Base-by-base conservation (phyloP, 352 stramenopile species). In the Phytophthora sp. region DNA sequence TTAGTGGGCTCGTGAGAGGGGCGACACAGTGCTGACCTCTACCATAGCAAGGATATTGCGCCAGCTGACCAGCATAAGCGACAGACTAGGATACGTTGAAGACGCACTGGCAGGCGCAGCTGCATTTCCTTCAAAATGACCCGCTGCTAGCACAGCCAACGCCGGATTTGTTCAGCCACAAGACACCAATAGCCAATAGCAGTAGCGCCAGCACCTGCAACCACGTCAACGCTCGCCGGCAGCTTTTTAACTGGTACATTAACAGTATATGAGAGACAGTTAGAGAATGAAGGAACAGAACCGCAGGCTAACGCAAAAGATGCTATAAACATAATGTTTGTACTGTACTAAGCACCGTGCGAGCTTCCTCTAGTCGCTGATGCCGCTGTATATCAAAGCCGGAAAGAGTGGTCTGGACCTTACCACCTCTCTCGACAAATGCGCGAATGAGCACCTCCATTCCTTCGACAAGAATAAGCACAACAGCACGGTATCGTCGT, bases 41-140 rank as follows among this genome's bases (percentile, higher is more conserved):
- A 59, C 46, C 32, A 6, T 66, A n/a, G 20, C 45, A 31, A 54
- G 37, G 17, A 66, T 59, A 4, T 39, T 46, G 9, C 43, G 26
- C 4, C 28, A 60, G 52, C 37, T 52, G 35, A 21, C 23, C 7
- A 13, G 38, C 8, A 39, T 52, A 17, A 52, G 38, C 26, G 44
- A 24, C n/a, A 35, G 44, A 20, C 27, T 59, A 1, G 37, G 18
- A 4, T 38, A 38, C 2, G 10, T 51, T n/a, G 51, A 43, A 49
- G 26, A 49, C 37, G 13, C 28, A 27, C 11, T 27, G 7, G 5
- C 21, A 15, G n/a, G n/a, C n/a, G n/a, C n/a, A n/a, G n/a, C n/a
- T n/a, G n/a, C n/a, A n/a, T n/a, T n/a, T n/a, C n/a, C n/a, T n/a
- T n/a, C n/a, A n/a, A n/a, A n/a, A n/a, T 12, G 28, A 8, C n/a